phyloP scores from a whole-genome alignment of 345 rosid species.

The Eucalyptus sp. region DNA sequence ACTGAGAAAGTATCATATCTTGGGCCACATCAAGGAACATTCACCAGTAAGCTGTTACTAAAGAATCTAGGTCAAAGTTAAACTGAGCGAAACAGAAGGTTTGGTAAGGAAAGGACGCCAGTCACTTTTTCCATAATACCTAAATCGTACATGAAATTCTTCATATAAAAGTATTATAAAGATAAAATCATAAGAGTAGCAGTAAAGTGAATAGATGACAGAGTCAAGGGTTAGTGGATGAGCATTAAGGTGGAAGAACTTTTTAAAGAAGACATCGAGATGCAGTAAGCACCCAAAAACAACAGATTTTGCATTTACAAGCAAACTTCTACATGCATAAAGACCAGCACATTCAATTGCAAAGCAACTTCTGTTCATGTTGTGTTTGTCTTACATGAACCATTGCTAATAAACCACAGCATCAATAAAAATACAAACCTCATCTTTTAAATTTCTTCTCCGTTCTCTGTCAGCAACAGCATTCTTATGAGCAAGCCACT shows the following conservation, averaged over 20 bases:
- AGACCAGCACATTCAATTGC: neutral
- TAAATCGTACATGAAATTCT: neutral
- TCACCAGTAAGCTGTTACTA: neutral
- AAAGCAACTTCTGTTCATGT: neutral
- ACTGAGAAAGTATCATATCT: neutral
- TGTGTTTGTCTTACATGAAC: neutral
- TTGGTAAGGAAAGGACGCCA: neutral
- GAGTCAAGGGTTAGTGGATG: neutral
- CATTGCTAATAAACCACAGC: neutral
- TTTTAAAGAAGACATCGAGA: neutral
- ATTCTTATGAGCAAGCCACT: slow-evolving; percentile 79
- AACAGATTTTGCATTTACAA: neutral
- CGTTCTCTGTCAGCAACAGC: slow-evolving; percentile 54
- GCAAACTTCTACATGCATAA: neutral
- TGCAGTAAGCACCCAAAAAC: neutral
- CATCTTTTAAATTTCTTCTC: slow-evolving; percentile 44
- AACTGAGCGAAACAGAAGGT: neutral
- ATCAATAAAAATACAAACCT: neutral
- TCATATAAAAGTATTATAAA: neutral
- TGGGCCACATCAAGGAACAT: neutral
- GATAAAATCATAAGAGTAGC: neutral
- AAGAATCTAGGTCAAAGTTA: neutral
- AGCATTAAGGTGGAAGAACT: neutral
- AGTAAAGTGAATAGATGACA: neutral
- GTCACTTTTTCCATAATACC: neutral